Evolutionary conservation across 331 rosid species (phyloP).

Genomic region (Prunus yedoensis): DNA sequence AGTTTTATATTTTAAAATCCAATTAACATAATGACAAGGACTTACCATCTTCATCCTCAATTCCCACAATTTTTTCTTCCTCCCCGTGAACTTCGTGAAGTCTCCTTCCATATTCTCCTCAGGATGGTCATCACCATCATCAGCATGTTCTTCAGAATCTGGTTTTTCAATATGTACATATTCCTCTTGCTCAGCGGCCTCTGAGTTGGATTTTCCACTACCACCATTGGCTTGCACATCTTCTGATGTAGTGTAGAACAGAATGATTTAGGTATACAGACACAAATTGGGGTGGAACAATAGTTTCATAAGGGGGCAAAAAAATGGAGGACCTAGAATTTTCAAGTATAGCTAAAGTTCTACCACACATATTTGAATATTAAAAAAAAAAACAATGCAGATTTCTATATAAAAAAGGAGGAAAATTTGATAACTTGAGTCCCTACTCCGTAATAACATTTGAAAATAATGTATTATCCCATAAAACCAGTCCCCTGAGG

Average conservation of each 20-base stretch:
- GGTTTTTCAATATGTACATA: slow-evolving; percentile 35
- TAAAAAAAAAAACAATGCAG: not conserved
- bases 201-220: slow-evolving; percentile 32
- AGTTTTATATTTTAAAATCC: not conserved
- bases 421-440: not conserved
- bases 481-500: not conserved
- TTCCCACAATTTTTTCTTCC: slow-evolving; percentile 84
- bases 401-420: not conserved
- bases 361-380: not conserved
- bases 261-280: not conserved
- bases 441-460: not conserved
- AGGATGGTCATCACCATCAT: slow-evolving; percentile 17
- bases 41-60: slow-evolving; percentile 84
- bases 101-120: slow-evolving; percentile 25
- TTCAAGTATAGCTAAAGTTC: not conserved
- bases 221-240: slow-evolving; percentile 40
- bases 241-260: slow-evolving; percentile 34
- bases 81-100: slow-evolving; percentile 47
- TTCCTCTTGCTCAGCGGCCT: slow-evolving; percentile 42
- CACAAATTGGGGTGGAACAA: too few relatives aligned
- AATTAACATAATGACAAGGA: not conserved
- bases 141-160: slow-evolving; percentile 23
- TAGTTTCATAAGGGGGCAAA: not conserved
- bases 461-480: not conserved
- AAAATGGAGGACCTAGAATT: not conserved